Evolutionary conservation across 495 filamentous ascomycete genomes (phyloP), one percentile per base, ranked within the genome.

Genomic region (Trichoderma asperelloides): DNA sequence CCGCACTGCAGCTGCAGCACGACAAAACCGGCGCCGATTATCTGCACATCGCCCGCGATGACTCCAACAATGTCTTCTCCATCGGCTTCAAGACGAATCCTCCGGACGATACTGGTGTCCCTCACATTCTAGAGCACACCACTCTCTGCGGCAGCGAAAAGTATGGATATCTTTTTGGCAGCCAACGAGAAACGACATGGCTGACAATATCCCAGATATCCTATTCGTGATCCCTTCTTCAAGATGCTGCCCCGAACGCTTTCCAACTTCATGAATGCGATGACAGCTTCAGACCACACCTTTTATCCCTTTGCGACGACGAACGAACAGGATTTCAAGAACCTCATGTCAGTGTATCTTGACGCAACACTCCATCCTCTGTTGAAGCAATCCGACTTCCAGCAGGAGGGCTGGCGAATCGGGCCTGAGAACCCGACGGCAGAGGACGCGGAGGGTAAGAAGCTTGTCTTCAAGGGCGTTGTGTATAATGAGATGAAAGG

Each of bases 401-500:
- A 87, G 23, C 95, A 98, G 75, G 95, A 98, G 79, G 95, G 95
- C 62, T 98, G 95, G 95, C 85, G 95, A 37, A 84, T 98, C 67
- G 95, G 95, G 1, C 95, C 95, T 0, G 92, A 96, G 77, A 91
- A 98, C 73, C 89, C 91, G 8, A 80, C 83, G 51, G 84, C 85
- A 27, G 75, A 68, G 43, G 72, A 71, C 27, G 73, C 74, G 66
- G 79, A 76, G 64, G 79, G 78, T 63, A 84, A 79, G 64, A 86
- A 84, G 43, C 85, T 98, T 23, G 88, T 97, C 16, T 98, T 98
- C 82, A 98, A 98, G 75, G 95, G 95, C 27, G 95, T 98, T 13
- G 95, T 98, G 27, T 98, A 98, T 77, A 98, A 98, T 73, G 95
- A 98, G 78, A 98, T 98, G 95, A 98, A 98, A 78, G 95, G 95